Conservation (phyloP, 2,329 filamentous ascomycete genomes). For the Fusarium incarnatum region DNA sequence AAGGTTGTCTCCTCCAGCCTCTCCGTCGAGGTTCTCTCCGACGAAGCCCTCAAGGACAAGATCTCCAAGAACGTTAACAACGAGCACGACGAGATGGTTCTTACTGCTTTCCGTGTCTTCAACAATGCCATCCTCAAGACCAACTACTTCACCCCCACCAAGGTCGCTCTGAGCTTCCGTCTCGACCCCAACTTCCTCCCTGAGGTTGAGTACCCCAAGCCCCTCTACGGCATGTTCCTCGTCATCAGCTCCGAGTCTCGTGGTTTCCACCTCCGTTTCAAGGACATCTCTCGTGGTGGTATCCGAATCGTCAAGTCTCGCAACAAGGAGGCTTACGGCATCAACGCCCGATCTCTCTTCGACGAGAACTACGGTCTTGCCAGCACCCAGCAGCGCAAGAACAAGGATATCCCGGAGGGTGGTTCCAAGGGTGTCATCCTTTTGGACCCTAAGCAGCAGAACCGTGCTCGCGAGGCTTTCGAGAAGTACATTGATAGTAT, state of each 20-base stretch:
- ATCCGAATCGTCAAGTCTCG: conserved; percentile 99
- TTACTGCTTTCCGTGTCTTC: conserved; percentile 96
- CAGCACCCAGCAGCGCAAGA: conserved; percentile 99
- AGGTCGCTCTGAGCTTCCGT: conserved; percentile 97
- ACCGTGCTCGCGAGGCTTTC: conserved; percentile 91
- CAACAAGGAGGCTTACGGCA: conserved; percentile 93
- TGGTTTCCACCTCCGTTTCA: conserved; percentile 97
- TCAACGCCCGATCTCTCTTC: conserved; percentile 96
- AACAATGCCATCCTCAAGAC: conserved; percentile 95
- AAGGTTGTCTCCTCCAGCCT: conserved; percentile 66
- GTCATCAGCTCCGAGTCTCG: conserved; percentile 97
- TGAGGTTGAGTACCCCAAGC: conserved; percentile 90
- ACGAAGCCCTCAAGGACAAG: conserved; percentile 77
- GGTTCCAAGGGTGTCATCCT: conserved; percentile 98
- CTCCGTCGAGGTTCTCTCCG: conserved; percentile 76
- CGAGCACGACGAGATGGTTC: conserved; percentile 97
- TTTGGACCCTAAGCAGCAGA: conserved; percentile 92
- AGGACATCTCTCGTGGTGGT: conserved; percentile 94
- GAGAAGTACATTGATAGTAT: conserved; percentile 99
- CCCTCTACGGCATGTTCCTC: conserved; percentile 97
- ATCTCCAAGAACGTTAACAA: conserved; percentile 86
- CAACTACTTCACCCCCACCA: conserved; percentile 97
- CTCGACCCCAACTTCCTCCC: conserved; percentile 91
- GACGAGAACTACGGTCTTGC: conserved; percentile 99
- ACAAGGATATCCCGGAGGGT: conserved; percentile 99